A percentile compares a stretch with the other conserved stretches of the same genome.
Conservation (phyloP, 176 grass and related monocot genomes). For the Sorghum bicolor region Sorghum_bicolor_NCBIv3 NC_012873.2:60477001-60477500, state of each 20-base stretch:
- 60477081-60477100: not conserved
- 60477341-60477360: not conserved
- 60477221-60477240: not conserved
- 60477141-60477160: not conserved
- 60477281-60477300: not conserved
- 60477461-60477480: too few relatives aligned
- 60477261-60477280: not conserved
- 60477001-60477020: not conserved
- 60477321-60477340: too few relatives aligned
- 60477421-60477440: not conserved
- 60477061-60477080: not conserved
- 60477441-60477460: not conserved
- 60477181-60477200: not conserved
- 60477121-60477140: constrained; percentile 20
- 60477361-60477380: not conserved
- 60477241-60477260: too few relatives aligned
- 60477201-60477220: not conserved
- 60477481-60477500: too few relatives aligned
- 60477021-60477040: not conserved
- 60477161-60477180: not conserved
- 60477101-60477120: not conserved
- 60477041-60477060: not conserved
- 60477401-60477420: too few relatives aligned
- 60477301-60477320: not conserved
- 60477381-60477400: not conserved